Evolutionary conservation across 345 rosid species (phyloP).

Genomic region (Melastoma malabathricum): DNA sequence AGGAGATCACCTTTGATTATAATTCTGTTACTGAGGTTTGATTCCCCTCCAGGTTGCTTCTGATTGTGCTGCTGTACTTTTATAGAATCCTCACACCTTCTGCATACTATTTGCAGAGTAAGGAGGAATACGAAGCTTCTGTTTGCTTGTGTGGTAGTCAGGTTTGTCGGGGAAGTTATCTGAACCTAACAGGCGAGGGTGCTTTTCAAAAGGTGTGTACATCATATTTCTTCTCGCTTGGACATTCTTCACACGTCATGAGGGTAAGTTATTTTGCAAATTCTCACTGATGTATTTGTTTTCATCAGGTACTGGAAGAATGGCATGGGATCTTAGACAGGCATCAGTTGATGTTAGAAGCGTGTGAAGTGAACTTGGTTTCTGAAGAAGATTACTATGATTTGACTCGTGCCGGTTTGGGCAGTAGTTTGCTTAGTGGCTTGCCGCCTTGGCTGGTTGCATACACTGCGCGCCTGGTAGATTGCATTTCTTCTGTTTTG

Average conservation of each 20-base stretch:
- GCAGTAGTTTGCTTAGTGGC: constrained; percentile 96
- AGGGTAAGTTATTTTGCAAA: neutral
- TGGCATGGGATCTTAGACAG: constrained; percentile 89
- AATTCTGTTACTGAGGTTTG: constrained; percentile 96
- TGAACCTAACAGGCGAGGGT: constrained; percentile 98
- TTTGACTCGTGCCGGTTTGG: constrained; percentile 92
- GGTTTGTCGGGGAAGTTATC: constrained; percentile 98
- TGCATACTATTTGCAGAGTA: constrained; percentile 52
- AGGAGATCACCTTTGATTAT: constrained; percentile 97
- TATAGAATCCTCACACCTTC: neutral
- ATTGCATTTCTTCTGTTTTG: constrained; percentile 9
- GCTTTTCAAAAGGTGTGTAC: constrained; percentile 78
- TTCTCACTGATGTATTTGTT: constrained; percentile 4
- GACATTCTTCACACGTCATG: neutral
- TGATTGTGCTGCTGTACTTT: neutral
- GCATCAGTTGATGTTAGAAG: constrained; percentile 76
- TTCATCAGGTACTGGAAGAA: constrained; percentile 68
- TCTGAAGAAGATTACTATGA: constrained; percentile 96
- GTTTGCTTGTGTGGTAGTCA: constrained; percentile 99
- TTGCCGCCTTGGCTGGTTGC: constrained; percentile 93
- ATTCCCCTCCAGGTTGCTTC: constrained; percentile 9
- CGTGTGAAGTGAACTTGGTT: constrained; percentile 69
- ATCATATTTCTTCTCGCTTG: constrained; percentile 1
- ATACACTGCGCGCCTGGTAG: constrained; percentile 88
- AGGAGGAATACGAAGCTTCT: constrained; percentile 99